Conservation (phyloP, 1,284 basidiomycete genomes). For the Ustilago xerochloae region DNA sequence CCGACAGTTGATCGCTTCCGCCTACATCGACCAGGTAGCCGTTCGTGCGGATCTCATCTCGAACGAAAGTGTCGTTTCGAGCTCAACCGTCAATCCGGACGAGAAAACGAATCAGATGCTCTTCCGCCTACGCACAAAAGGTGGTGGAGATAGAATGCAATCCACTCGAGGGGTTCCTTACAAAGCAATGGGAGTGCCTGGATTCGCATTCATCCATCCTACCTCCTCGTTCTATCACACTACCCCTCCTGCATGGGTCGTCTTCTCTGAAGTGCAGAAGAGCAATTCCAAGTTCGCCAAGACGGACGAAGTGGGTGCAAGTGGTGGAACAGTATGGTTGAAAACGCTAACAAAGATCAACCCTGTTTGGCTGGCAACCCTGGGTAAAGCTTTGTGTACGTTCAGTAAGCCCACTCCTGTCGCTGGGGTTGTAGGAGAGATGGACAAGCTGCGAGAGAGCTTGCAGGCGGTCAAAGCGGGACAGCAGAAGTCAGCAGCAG, state of each 20-base stretch:
- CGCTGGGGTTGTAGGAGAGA: conserved; percentile 8
- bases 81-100: conserved; percentile 23
- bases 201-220: conserved; percentile 91
- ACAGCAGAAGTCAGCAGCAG: conserved; percentile 8
- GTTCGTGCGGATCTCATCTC: conserved; percentile 84
- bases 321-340: conserved; percentile 51
- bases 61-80: conserved; percentile 34
- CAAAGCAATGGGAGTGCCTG: conserved; percentile 79
- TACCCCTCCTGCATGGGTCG: conserved; percentile 84
- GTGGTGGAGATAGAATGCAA: conserved; percentile 75
- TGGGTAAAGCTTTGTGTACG: conserved; percentile 84
- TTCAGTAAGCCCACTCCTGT: conserved; percentile 79
- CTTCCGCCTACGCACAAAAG: conserved; percentile 57
- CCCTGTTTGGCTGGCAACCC: conserved; percentile 83
- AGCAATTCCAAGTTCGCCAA: conserved; percentile 66
- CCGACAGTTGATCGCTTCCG: conserved; percentile 86
- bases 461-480: conserved; percentile 37
- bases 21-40: conserved; percentile 95
- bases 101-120: conserved; percentile 38
- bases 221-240: conserved; percentile 81
- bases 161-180: conserved; percentile 86
- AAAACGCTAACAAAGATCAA: conserved; percentile 74
- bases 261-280: conserved; percentile 77
- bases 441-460: conserved; percentile 19
- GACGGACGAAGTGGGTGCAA: conserved; percentile 11